Evolutionary conservation across 768 basidiomycete species (phyloP).

Genomic region (Daedaleopsis nitida): DNA sequence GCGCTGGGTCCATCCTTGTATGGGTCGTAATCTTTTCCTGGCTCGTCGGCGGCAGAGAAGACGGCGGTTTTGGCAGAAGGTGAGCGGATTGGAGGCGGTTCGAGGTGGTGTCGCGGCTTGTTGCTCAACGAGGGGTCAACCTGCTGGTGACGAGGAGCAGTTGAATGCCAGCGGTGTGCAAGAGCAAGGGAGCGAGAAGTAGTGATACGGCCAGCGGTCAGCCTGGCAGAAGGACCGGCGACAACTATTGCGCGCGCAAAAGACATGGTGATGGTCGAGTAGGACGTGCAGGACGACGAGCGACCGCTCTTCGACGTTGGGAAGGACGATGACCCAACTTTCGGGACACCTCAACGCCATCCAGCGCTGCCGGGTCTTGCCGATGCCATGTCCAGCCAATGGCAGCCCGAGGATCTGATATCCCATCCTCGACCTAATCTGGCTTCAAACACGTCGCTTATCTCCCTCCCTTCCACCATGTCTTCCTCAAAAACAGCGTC

Average conservation of each 20-base stretch:
- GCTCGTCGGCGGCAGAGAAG: constrained; percentile 40
- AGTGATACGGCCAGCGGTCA: constrained; percentile 34
- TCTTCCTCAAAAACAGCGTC: constrained; percentile 60
- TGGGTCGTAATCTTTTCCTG: constrained; percentile 59
- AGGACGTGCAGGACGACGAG: constrained; percentile 36
- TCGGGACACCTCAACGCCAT: constrained; percentile 29
- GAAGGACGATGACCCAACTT: constrained; percentile 20
- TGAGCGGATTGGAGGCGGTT: constrained; percentile 9
- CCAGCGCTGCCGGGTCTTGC: constrained; percentile 28
- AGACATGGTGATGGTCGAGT: constrained; percentile 56
- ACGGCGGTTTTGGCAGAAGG: constrained; percentile 29
- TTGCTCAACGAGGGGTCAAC: constrained; percentile 26
- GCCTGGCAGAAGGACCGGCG: constrained; percentile 53
- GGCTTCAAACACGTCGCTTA: not conserved
- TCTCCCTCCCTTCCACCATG: constrained; percentile 37
- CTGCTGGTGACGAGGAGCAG: constrained; percentile 29
- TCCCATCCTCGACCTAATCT: constrained; percentile 8
- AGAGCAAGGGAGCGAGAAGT: constrained; percentile 37
- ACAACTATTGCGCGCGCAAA: constrained; percentile 53
- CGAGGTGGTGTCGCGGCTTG: constrained; percentile 23
- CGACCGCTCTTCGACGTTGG: constrained; percentile 24
- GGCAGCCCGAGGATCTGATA: constrained; percentile 35
- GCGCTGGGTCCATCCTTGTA: constrained; percentile 85
- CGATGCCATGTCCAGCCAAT: constrained; percentile 45
- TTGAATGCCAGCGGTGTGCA: constrained; percentile 55